phyloP scores from a whole-genome alignment of 129 eudicot genomes.

The Logfia minima region DNA sequence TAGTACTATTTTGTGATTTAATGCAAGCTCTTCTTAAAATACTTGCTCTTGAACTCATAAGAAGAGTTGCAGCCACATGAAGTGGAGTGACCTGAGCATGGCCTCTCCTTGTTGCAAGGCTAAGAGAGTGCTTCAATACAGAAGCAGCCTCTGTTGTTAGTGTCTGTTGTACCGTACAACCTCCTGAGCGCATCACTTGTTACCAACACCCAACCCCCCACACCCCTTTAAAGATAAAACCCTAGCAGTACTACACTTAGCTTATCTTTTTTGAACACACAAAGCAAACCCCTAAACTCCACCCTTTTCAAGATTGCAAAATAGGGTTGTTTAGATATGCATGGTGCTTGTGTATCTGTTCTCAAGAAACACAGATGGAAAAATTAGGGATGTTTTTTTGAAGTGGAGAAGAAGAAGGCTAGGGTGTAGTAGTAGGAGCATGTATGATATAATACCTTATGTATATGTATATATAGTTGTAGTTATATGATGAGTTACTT shows the following conservation, averaged over 20 bases:
- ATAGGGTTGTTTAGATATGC: constrained; percentile 12
- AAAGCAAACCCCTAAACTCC: constrained; percentile 6
- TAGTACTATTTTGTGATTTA: constrained; percentile 50
- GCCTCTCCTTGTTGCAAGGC: constrained; percentile 86
- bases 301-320: constrained; percentile 12
- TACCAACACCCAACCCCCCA: constrained; percentile 55
- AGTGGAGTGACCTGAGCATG: constrained; percentile 98
- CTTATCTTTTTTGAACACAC: constrained; percentile 23
- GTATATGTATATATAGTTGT: constrained; percentile 40
- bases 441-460: constrained; percentile 37
- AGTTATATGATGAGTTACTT: constrained; percentile 37
- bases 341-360: not conserved
- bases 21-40: constrained; percentile 78
- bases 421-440: constrained; percentile 34
- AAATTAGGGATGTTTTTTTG: not conserved
- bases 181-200: constrained; percentile 93
- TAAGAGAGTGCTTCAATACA: constrained; percentile 87
- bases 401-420: constrained; percentile 25
- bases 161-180: constrained; percentile 87
- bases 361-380: not conserved
- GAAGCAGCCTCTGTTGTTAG: constrained; percentile 97
- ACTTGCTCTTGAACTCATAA: constrained; percentile 51
- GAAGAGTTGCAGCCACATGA: constrained; percentile 88
- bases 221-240: constrained; percentile 46
- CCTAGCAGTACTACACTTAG: constrained; percentile 23